Conservation (phyloP, 495 filamentous ascomycete species). For the Collariella sp. region DNA sequence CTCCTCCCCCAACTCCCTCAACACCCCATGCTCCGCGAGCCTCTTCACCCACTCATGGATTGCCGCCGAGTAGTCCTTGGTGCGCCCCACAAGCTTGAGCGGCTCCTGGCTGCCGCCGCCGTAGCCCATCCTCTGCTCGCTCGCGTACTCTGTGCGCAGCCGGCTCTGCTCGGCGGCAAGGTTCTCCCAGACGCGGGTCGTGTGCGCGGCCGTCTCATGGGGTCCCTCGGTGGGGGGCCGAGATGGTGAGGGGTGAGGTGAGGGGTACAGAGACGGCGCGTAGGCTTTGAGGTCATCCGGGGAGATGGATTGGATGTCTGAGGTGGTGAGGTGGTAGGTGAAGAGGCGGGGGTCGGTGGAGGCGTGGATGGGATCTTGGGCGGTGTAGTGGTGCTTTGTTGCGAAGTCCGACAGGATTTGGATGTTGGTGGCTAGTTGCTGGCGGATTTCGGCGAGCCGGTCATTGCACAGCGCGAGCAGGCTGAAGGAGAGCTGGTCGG, state of each 20-base stretch:
- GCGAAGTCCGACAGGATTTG: constrained; percentile 25
- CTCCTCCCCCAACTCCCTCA: constrained; percentile 27
- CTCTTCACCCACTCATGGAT: constrained; percentile 38
- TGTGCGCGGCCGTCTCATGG: background rate
- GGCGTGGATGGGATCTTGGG: background rate
- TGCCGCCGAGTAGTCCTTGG: constrained; percentile 34
- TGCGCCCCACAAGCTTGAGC: constrained; percentile 25
- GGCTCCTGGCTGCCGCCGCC: constrained; percentile 9
- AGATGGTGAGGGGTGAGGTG: no score
- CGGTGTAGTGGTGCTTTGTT: constrained; percentile 8
- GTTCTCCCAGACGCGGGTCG: constrained; percentile 8
- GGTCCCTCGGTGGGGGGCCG: no score
- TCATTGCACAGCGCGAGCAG: constrained; percentile 41
- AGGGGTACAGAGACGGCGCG: no score
- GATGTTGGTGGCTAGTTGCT: constrained; percentile 29
- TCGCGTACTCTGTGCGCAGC: constrained; percentile 20
- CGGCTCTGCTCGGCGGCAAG: constrained; percentile 19
- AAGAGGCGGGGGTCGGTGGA: constrained; percentile 15
- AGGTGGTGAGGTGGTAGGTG: constrained; percentile 17
- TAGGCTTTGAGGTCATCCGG: no score
- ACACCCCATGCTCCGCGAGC: constrained; percentile 34
- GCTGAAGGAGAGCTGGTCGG: constrained; percentile 33
- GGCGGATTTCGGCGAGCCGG: constrained; percentile 21
- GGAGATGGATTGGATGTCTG: constrained; percentile 10
- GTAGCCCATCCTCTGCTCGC: constrained; percentile 16